Conservation (phyloP, 2,329 filamentous ascomycete species). For the Ophiosphaerella herpotricha region DNA sequence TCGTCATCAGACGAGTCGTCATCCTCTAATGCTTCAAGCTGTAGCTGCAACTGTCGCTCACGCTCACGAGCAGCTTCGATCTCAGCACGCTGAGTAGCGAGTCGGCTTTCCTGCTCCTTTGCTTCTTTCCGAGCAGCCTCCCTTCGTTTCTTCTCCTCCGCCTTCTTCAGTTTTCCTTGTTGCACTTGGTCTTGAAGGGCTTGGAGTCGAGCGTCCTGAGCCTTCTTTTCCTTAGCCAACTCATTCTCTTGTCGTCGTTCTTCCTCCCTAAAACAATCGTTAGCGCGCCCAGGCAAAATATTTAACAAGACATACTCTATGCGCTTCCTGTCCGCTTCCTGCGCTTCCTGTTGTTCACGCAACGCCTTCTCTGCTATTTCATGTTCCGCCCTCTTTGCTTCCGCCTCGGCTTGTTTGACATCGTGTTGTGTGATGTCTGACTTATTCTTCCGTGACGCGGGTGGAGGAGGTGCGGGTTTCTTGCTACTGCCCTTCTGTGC, state of each 20-base stretch:
- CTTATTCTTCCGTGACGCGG: conserved; percentile 72
- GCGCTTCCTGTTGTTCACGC: conserved; percentile 73
- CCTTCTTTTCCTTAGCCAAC: conserved; percentile 77
- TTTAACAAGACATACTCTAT: conserved; percentile 73
- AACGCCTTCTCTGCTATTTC: conserved; percentile 59
- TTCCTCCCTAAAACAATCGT: conserved; percentile 63
- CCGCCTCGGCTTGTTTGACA: conserved; percentile 56
- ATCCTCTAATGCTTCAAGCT: conserved; percentile 79
- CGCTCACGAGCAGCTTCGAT: conserved; percentile 89
- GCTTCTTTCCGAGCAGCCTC: conserved; percentile 85
- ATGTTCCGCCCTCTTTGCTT: conserved; percentile 64
- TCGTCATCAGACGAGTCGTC: conserved; percentile 74
- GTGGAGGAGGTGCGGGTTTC: conserved; percentile 70
- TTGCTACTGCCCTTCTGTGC: conserved; percentile 49
- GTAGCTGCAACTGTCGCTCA: conserved; percentile 85
- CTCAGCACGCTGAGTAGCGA: conserved; percentile 85
- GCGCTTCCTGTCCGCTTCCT: conserved; percentile 72
- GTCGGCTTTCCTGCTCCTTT: conserved; percentile 83
- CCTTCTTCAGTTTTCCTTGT: conserved; percentile 91
- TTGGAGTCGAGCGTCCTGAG: conserved; percentile 79
- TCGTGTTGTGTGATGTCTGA: conserved; percentile 63
- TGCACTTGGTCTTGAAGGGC: conserved; percentile 93
- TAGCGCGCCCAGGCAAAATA: conserved; percentile 6
- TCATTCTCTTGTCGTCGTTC: conserved; percentile 79
- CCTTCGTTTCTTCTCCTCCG: conserved; percentile 91